Base-by-base conservation (phyloP, 2,329 filamentous ascomycete genomes). In the Mycosphaerelloides madeirae region DNA sequence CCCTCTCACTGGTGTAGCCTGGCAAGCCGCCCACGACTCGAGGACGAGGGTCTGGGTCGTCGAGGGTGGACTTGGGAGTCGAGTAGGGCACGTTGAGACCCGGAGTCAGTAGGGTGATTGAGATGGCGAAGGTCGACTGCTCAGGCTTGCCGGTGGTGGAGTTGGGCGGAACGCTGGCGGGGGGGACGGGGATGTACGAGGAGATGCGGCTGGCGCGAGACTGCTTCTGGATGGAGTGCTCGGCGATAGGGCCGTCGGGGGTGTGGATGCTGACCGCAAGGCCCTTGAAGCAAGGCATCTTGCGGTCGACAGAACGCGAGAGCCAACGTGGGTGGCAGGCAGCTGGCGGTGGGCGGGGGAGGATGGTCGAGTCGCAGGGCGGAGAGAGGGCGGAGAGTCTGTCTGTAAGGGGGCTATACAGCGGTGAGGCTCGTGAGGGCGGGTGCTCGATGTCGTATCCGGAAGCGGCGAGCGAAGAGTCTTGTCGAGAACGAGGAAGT, bases 221-320 rank as follows among this genome's bases (percentile, higher is more conserved):
- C 69, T 96, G 88, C 66, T 89, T 93, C 73, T 97, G 91, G 59
- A 97, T 85, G 61, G 90, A 91, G 72, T 95, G 84, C 71, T 98
- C 93, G 51, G 89, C 77, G 55, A 98, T 81, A 55, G 93, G 90
- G 34, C 81, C 81, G 57, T 79, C 76, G 57, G 88, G 79, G 34
- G 80, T 82, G 73, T 98, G 93, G 68, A 97, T 94, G 78, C 87
- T 95, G 66, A 97, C 91, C 61, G 93, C 91, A 72, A 98, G 89
- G 71, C 93, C 41, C 41, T 97, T 95, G 76, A 97, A 98, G 81
- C 90, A 97, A 74, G 93, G 93, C 93, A 86, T 86, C 57, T 54
- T 65, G 57, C 56, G 58, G 59, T 56, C 56, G 41, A 12, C 22
- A 25, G 22, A 9, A 25, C 22, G 22, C 22, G 22, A 25, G 22